Conservation (phyloP, 2,329 filamentous ascomycete genomes). For the Metarhizium guizhouense region DNA sequence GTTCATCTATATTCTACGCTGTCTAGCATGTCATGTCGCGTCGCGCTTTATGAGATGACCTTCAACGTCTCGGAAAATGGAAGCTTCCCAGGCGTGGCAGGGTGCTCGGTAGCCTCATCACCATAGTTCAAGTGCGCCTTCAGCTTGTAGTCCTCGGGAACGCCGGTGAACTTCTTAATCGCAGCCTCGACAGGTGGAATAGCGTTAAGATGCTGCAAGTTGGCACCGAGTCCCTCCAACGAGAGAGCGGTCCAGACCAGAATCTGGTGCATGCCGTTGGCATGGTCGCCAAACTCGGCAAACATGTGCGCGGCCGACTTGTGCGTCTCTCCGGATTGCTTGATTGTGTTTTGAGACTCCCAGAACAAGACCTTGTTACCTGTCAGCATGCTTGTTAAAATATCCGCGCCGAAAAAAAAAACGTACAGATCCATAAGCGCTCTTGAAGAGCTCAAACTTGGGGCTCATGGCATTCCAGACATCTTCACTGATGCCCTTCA, state of each 20-base stretch:
- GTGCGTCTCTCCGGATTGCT: constrained; percentile 52
- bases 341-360: constrained; percentile 49
- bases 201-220: constrained; percentile 86
- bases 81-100: constrained; percentile 52
- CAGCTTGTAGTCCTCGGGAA: constrained; percentile 66
- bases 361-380: constrained; percentile 79
- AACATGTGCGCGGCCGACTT: constrained; percentile 73
- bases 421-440: constrained; percentile 23
- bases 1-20: no score
- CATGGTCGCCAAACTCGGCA: constrained; percentile 66
- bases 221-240: constrained; percentile 75
- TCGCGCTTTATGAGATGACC: neutral
- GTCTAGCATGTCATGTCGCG: no score
- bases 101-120: constrained; percentile 44
- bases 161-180: constrained; percentile 58
- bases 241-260: constrained; percentile 74
- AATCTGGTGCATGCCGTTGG: constrained; percentile 70
- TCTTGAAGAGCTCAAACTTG: constrained; percentile 11
- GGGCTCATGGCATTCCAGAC: constrained; percentile 13
- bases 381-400: constrained; percentile 42
- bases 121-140: constrained; percentile 82
- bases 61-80: constrained; percentile 14
- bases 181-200: constrained; percentile 66
- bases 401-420: no score
- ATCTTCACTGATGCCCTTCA: constrained; percentile 23